Evolutionary conservation across 176 grass and related monocot species (phyloP), one percentile per base, ranked within the genome.

Genomic region (Poa pratensis): DNA sequence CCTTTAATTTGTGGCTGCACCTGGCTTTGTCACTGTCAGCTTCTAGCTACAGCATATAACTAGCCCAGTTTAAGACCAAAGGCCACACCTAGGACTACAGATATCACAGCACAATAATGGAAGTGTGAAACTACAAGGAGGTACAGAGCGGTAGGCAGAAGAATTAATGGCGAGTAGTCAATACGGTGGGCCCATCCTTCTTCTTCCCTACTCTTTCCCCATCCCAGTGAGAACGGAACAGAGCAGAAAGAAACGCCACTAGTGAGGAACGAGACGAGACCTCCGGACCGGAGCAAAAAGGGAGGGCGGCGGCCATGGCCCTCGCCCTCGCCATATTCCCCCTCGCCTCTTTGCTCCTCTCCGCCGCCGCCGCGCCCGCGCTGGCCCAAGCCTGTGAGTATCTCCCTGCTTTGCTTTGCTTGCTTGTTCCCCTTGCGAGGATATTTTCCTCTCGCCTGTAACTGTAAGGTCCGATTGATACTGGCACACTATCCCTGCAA

Each of bases 301-400:
- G 69, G 71, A 51, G 48, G 27, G 8, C 73, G 73, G 73, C 73
- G 26, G 46, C 48, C 48, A 51, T 16, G 43, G 42, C 70, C 14
- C 70, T 73, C 43, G 12, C 22, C 24, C 34, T 69, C 34, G 16
- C 34, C 23, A 24, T 51, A 23, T 26, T 73, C 43, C 6, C 45
- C 71, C 45, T 74, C 43, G 71, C 45, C 45, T 26, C 15, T 23
- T 5, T 75, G 3, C 48, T 75, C 24, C 48, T 53, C 73, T 32
- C 72, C 9, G 73, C 48, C 73, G 48, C 48, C 48, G 48, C 9
- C 73, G 48, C 26, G 5, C 40, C 69, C 12, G 40, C 69, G 39
- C 69, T 72, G 39, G 69, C 69, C 23, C 69, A 72, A 15, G 45
- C 40, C 20, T 6, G 69, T 72, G 39, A 72, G 69, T 46, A 72